Percentiles rank a stretch among this genome's conserved stretches.
These are phyloP conservation scores for Monilinia aucupariae DNA, from an alignment of 2,329 filamentous ascomycete species.

Conservation along the genomic window DNA sequence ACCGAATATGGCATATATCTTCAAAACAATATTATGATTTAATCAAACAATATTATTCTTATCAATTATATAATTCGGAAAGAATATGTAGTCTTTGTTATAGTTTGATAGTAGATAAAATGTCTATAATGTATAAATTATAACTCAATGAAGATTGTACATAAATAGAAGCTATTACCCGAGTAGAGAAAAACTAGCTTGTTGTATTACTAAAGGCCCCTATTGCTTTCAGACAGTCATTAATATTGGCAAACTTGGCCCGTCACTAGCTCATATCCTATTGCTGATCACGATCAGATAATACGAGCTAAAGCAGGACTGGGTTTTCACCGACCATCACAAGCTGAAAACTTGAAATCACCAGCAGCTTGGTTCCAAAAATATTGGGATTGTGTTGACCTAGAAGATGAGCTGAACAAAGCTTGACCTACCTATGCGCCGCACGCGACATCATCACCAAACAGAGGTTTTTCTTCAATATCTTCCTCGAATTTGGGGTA, in stretches of 20 bases:
- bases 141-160: no score
- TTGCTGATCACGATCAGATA: background rate
- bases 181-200: no score
- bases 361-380: background rate
- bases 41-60: no score
- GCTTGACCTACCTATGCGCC: background rate
- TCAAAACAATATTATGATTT: no score
- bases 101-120: no score
- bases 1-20: no score
- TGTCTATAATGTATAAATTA: no score
- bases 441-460: background rate
- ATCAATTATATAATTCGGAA: no score
- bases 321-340: slow-evolving; percentile 3
- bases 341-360: background rate
- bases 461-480: slow-evolving; percentile 4
- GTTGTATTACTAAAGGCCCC: no score
- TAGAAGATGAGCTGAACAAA: background rate
- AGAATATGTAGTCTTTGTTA: no score
- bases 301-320: background rate
- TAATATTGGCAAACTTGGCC: background rate
- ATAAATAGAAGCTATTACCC: no score
- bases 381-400: background rate
- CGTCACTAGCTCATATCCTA: background rate
- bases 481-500: background rate
- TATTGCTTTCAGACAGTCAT: background rate